phyloP scores from a whole-genome alignment of 2,329 filamentous ascomycete genomes.

The Diaporthe caulivora region DNA sequence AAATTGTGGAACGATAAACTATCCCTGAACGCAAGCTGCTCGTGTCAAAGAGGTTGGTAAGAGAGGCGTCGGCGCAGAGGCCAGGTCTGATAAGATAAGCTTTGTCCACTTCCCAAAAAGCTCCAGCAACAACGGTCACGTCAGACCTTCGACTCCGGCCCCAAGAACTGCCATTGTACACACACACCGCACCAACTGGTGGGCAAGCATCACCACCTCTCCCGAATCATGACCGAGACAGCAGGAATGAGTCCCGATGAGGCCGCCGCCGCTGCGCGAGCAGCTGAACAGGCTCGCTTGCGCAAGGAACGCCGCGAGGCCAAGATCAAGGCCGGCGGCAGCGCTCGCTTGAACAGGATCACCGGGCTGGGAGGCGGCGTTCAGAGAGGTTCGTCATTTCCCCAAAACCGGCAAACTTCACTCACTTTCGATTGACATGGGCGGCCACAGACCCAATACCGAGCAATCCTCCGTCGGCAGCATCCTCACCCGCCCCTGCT shows the following conservation, averaged over 20 bases:
- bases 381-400: conserved; percentile 54
- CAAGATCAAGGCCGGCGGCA: conserved; percentile 80
- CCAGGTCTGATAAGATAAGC: conserved; percentile 32
- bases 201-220: not conserved
- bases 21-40: not conserved
- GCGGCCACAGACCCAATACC: conserved; percentile 28
- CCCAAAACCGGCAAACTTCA: conserved; percentile 9
- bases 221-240: conserved; percentile 54
- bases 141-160: not conserved
- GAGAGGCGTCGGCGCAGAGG: not conserved
- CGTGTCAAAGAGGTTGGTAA: not conserved
- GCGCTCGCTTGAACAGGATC: conserved; percentile 79
- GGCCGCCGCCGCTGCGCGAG: conserved; percentile 62
- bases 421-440: not conserved
- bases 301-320: conserved; percentile 84
- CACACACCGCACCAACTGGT: conserved; percentile 20
- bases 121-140: conserved; percentile 13
- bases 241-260: conserved; percentile 55
- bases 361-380: conserved; percentile 75
- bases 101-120: not conserved
- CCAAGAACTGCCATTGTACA: conserved; percentile 6
- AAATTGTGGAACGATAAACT: not conserved
- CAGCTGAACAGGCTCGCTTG: conserved; percentile 76
- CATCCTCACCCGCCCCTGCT: conserved; percentile 50
- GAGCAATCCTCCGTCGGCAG: conserved; percentile 43